Conservation (phyloP, 106 monocot species). For the Dendrobium chrysotoxum region DNA sequence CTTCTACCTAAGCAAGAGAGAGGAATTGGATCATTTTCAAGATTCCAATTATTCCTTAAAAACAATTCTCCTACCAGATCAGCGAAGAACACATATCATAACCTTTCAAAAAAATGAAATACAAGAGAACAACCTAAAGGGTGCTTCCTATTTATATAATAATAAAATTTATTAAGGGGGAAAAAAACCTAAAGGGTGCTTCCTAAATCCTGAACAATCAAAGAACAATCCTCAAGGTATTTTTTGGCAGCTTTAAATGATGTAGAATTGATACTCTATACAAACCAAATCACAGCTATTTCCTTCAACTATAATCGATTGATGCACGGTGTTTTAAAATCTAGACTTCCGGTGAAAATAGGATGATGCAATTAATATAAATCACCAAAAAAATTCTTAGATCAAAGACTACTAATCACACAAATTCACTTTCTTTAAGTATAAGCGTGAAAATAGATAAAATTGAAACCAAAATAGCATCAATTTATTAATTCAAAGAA, state of each 20-base stretch:
- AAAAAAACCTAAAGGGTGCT: not conserved
- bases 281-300: not conserved
- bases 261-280: not conserved
- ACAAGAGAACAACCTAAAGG: not conserved
- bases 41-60: not conserved
- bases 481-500: not conserved
- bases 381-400: not conserved
- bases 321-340: not conserved
- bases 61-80: not conserved
- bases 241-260: not conserved
- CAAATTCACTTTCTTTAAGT: not conserved
- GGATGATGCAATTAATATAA: not conserved
- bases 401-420: not conserved
- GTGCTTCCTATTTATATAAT: not conserved
- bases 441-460: not conserved
- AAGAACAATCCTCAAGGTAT: not conserved
- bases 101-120: not conserved
- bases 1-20: constrained; percentile 59
- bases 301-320: not conserved
- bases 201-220: not conserved
- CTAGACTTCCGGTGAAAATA: not conserved
- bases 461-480: not conserved
- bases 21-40: not conserved
- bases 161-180: too few relatives aligned
- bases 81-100: not conserved